These are phyloP conservation scores for Dalechampia spathulata DNA, from an alignment of 441 rosid genomes.

Conservation along the genomic window DNA sequence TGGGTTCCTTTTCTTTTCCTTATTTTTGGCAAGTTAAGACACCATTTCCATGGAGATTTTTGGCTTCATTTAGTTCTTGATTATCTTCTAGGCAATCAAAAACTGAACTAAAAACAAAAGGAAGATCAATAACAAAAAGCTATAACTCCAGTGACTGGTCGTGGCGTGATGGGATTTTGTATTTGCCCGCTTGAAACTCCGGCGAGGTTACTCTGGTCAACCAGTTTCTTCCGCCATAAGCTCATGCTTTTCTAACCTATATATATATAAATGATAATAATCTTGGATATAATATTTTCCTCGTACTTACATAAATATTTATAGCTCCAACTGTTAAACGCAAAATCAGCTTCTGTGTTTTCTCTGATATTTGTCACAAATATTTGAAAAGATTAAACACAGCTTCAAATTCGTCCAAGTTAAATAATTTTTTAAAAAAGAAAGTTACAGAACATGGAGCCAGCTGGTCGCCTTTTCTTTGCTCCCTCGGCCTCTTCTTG, in stretches of 20 bases:
- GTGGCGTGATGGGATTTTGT: conserved; percentile 77
- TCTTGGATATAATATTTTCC: too few species aligned
- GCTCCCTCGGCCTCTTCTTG: conserved; percentile 37
- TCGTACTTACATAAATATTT: neutral
- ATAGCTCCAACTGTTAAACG: too few species aligned
- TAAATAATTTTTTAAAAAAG: too few species aligned
- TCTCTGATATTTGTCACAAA: too few species aligned
- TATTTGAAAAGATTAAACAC: too few species aligned
- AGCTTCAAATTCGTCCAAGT: too few species aligned
- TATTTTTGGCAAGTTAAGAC: too few species aligned
- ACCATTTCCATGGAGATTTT: conserved; percentile 3
- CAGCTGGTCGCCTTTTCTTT: conserved; percentile 58
- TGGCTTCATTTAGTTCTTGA: neutral
- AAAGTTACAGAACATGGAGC: too few species aligned
- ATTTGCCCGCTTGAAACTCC: conserved; percentile 75
- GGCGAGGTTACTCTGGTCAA: conserved; percentile 90
- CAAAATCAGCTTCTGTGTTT: too few species aligned
- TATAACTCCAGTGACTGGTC: neutral
- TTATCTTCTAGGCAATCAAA: neutral
- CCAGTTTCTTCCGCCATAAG: conserved; percentile 99
- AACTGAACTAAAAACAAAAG: neutral
- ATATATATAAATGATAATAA: too few species aligned
- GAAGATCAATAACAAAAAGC: neutral
- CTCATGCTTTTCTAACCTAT: conserved; percentile 57
- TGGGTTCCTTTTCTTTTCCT: neutral